Evolutionary conservation across 1,284 basidiomycete species (phyloP).

Genomic region (Amylostereum chailletii): DNA sequence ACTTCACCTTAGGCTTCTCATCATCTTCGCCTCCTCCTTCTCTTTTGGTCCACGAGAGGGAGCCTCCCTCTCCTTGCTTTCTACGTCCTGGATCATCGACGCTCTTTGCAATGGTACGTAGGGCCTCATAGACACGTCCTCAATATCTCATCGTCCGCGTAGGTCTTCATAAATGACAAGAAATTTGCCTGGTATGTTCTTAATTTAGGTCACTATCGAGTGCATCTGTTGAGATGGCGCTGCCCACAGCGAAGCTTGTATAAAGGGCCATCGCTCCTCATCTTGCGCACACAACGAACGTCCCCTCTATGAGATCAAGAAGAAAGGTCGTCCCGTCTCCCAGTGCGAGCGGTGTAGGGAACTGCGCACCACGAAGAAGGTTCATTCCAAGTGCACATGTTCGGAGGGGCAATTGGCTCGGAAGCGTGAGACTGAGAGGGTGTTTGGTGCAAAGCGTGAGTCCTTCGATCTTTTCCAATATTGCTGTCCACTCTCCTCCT

Average conservation of each 20-base stretch:
- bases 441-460: conserved; percentile 44
- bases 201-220: not conserved
- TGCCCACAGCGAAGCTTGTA: conserved; percentile 66
- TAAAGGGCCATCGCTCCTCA: conserved; percentile 83
- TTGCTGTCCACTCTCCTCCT: not conserved
- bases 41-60: no score
- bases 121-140: not conserved
- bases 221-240: no score
- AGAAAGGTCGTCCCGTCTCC: conserved; percentile 77
- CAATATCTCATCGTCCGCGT: not conserved
- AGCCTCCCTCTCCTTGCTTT: not conserved
- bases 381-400: conserved; percentile 72
- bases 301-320: conserved; percentile 80
- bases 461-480: conserved; percentile 6
- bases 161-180: conserved; percentile 74
- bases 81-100: not conserved
- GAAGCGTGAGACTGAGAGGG: conserved; percentile 23
- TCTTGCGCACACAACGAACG: conserved; percentile 75
- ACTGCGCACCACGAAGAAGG: conserved; percentile 60
- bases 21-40: no score
- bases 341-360: conserved; percentile 77
- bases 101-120: conserved; percentile 3
- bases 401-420: conserved; percentile 27
- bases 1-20: no score
- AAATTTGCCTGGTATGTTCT: conserved; percentile 70